Evolutionary conservation across 768 basidiomycete species (phyloP).

Genomic region (Inosperma sp.): DNA sequence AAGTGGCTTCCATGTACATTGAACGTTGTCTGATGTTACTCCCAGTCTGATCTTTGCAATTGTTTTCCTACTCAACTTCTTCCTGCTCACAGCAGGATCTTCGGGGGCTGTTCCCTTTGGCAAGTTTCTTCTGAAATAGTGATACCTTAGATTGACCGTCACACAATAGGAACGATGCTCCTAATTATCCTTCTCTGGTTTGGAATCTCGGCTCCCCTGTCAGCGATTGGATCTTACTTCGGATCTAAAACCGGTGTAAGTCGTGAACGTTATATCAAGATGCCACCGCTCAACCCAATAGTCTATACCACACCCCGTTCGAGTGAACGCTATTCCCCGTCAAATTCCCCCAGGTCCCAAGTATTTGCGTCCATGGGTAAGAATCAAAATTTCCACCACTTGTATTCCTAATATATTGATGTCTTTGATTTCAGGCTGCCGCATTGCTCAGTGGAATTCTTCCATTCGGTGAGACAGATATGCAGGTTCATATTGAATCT

Average conservation of each 20-base stretch:
- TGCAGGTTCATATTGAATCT: neutral
- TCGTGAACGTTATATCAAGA: too few relatives aligned
- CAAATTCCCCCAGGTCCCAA: constrained; percentile 88
- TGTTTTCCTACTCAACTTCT: constrained; percentile 88
- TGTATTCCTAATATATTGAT: constrained; percentile 4
- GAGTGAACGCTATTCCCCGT: constrained; percentile 91
- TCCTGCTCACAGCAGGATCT: constrained; percentile 78
- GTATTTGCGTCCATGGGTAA: constrained; percentile 79
- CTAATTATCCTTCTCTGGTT: constrained; percentile 87
- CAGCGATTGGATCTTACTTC: constrained; percentile 78
- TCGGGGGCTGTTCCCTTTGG: constrained; percentile 97
- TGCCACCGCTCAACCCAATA: constrained; percentile 34
- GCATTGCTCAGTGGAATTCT: constrained; percentile 85
- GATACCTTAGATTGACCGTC: neutral
- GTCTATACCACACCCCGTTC: constrained; percentile 75
- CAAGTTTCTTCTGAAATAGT: constrained; percentile 22
- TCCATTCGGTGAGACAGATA: constrained; percentile 64
- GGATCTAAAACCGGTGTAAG: constrained; percentile 84
- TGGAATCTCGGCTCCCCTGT: constrained; percentile 88
- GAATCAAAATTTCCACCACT: constrained; percentile 12
- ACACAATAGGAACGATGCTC: constrained; percentile 66
- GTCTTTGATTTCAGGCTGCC: constrained; percentile 48
- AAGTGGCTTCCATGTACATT: constrained; percentile 26
- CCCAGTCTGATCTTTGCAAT: constrained; percentile 66
- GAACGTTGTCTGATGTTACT: neutral